These are phyloP conservation scores for Amylocarpus encephaloides DNA, from an alignment of 2,329 filamentous ascomycete species.

Conservation along the genomic window DNA sequence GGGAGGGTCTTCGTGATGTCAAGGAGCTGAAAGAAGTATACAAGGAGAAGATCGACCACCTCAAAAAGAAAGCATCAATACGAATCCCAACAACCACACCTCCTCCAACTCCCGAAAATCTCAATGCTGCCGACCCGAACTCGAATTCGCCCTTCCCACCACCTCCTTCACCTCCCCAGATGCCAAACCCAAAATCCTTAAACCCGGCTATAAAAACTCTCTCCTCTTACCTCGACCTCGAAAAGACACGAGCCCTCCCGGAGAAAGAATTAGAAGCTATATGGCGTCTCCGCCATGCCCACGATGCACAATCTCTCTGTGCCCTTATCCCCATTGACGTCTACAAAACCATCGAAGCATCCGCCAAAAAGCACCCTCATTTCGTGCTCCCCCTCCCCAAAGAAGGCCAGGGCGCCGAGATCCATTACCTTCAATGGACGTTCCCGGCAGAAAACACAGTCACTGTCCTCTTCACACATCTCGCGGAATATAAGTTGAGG, in stretches of 20 bases:
- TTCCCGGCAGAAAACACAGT: conserved; percentile 67
- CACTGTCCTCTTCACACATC: conserved; percentile 85
- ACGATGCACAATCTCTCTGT: conserved; percentile 69
- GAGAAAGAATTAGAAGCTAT: conserved; percentile 76
- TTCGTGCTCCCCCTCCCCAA: conserved; percentile 87
- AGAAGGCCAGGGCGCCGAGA: conserved; percentile 66
- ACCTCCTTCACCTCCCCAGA: conserved; percentile 29
- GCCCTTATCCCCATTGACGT: conserved; percentile 69
- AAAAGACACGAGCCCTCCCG: conserved; percentile 68
- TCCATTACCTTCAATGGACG: conserved; percentile 95
- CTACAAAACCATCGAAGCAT: conserved; percentile 65
- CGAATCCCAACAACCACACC: conserved; percentile 33
- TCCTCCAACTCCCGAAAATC: conserved; percentile 33
- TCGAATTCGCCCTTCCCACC: conserved; percentile 29
- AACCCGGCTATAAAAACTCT: conserved; percentile 46
- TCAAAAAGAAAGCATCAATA: conserved; percentile 61
- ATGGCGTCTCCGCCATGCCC: conserved; percentile 83
- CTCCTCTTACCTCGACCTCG: conserved; percentile 67
- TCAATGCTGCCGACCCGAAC: conserved; percentile 31
- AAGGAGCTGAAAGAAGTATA: conserved; percentile 77
- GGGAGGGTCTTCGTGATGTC: conserved; percentile 61
- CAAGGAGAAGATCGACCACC: conserved; percentile 69
- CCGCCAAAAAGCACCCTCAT: conserved; percentile 70
- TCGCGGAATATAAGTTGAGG: conserved; percentile 86
- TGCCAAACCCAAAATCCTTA: conserved; percentile 30